Evolutionary conservation across 2,329 filamentous ascomycete genomes (phyloP).

Genomic region (Coniochaeta sp.): DNA sequence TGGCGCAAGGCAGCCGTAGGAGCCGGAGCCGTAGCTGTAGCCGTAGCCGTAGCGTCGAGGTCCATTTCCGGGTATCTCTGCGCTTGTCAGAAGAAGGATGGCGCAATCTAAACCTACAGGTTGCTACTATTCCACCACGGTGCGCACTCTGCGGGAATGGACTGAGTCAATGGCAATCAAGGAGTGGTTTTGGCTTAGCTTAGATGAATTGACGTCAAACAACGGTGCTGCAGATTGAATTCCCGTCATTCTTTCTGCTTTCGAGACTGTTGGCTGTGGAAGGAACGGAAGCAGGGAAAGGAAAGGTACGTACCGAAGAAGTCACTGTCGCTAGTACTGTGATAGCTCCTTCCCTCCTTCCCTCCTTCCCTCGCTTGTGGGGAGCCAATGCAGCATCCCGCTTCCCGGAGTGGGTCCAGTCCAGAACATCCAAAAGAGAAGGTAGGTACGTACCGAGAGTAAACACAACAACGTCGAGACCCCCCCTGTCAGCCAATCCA

Average conservation of each 20-base stretch:
- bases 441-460: not conserved
- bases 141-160: not conserved
- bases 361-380: not conserved
- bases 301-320: not conserved
- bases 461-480: constrained; percentile 1
- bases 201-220: not conserved
- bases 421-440: not conserved
- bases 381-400: not conserved
- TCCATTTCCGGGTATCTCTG: not conserved
- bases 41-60: not conserved
- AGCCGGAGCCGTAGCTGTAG: too few species aligned
- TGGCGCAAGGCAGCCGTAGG: not conserved
- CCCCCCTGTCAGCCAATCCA: not conserved
- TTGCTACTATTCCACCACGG: not conserved
- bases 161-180: not conserved
- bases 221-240: not conserved
- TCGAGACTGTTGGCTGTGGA: not conserved
- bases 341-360: not conserved
- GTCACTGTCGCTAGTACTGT: not conserved
- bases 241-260: not conserved
- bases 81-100: not conserved
- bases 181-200: not conserved
- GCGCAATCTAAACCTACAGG: not conserved
- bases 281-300: too few species aligned
- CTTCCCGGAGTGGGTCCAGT: not conserved